Evolutionary conservation across 495 filamentous ascomycete species (phyloP), one percentile per base, ranked within the genome.

Genomic region (Penicillium roqueforti): DNA sequence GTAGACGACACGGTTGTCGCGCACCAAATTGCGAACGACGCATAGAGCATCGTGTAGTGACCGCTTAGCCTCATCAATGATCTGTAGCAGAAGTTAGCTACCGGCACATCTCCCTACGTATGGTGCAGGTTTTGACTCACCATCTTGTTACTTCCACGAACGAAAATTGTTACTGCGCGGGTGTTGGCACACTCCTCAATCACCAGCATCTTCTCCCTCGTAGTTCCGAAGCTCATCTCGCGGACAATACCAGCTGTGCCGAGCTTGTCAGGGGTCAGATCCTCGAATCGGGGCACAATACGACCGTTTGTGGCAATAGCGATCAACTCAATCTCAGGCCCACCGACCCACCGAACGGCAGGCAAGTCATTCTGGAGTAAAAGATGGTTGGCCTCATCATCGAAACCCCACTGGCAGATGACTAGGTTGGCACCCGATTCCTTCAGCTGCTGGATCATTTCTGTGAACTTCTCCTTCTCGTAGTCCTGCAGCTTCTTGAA

Each of bases 131-230:
- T 1, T 39, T 41, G 56, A 69, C 78, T 65, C 66, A 92, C 90
- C 93, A 99, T 99, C 81, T 97, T 99, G 81, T 99, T 99, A 78
- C 91, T 95, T 60, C 93, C 93, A 68, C 93, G 79, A 42, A 99
- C 86, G 67, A 99, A 99, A 39, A 93, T 83, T 0, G 93, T 99
- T 42, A 97, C 93, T 26, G 93, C 93, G 54, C 93, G 82, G 45
- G 90, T 96, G 77, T 99, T 97, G 67, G 95, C 93, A 65, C 93
- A 97, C 74, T 97, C 93, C 72, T 99, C 93, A 63, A 99, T 97
- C 48, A 99, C 88, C 53, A 99, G 81, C 93, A 99, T 99, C 82
- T 97, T 96, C 71, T 99, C 93, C 65, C 93, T 82, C 25, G 95
- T 97, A 4, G 93, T 99, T 60, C 93, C 93, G 63, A 99, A 99